Evolutionary conservation across 495 filamentous ascomycete genomes (phyloP).

Genomic region (Hypoxylon lienhwacheense): DNA sequence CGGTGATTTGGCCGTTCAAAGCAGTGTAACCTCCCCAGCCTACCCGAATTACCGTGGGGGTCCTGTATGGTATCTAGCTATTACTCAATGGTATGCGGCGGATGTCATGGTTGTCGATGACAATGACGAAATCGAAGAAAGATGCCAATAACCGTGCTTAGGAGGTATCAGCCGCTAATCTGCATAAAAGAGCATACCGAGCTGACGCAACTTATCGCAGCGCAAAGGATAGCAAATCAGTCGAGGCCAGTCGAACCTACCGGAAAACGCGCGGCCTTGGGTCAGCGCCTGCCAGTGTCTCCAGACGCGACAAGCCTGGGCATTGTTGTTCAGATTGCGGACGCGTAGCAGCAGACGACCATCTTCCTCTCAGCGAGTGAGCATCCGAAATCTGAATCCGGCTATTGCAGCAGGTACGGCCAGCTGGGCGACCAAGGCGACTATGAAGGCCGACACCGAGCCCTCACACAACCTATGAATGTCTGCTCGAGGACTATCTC

Average conservation of each 20-base stretch:
- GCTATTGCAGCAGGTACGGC: conserved; percentile 55
- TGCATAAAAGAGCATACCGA: conserved; percentile 13
- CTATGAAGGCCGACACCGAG: conserved; percentile 68
- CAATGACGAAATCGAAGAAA: conserved; percentile 34
- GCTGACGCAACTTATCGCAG: conserved; percentile 47
- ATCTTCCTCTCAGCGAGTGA: conserved; percentile 67
- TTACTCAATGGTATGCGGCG: conserved; percentile 8
- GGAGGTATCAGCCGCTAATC: conserved; percentile 27
- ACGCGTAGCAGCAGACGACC: conserved; percentile 57
- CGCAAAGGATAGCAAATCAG: conserved; percentile 53
- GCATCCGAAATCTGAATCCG: conserved; percentile 56
- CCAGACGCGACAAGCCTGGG: conserved; percentile 70
- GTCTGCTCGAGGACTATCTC: conserved; percentile 73
- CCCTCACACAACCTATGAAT: conserved; percentile 76
- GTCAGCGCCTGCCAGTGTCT: conserved; percentile 68
- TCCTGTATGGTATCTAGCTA: conserved; percentile 7
- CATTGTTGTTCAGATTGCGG: conserved; percentile 58
- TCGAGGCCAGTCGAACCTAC: conserved; percentile 68
- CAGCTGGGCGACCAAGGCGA: conserved; percentile 68
- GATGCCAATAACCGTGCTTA: conserved; percentile 20
- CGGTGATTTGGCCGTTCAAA: conserved; percentile 8
- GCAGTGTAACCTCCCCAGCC: conserved; percentile 24
- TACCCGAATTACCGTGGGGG: conserved; percentile 32
- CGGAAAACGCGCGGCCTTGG: conserved; percentile 63
- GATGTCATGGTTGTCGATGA: conserved; percentile 24